Evolutionary conservation across 2,329 filamentous ascomycete genomes (phyloP).

Genomic region (Paraphaeosphaeria minitans): DNA sequence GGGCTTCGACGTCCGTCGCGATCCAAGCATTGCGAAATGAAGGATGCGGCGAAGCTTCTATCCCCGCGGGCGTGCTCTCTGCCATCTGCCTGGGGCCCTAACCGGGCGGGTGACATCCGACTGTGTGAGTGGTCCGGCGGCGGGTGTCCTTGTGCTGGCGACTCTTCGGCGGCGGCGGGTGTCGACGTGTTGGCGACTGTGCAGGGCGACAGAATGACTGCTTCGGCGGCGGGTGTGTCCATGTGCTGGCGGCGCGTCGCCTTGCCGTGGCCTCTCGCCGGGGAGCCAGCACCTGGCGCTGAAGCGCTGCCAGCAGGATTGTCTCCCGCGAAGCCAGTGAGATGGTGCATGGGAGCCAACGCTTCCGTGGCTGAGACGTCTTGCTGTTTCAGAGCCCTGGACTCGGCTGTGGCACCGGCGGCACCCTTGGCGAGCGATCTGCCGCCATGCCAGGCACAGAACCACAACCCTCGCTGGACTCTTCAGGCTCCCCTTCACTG

Average conservation of each 20-base stretch:
- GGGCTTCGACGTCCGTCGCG: slow-evolving; percentile 8
- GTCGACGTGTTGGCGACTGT: slow-evolving; percentile 26
- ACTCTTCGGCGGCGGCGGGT: slow-evolving; percentile 12
- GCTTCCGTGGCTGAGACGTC: slow-evolving; percentile 20
- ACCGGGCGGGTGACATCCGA: slow-evolving; percentile 7
- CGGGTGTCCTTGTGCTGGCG: slow-evolving; percentile 5
- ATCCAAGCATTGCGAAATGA: slow-evolving; percentile 13
- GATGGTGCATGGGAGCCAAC: slow-evolving; percentile 19
- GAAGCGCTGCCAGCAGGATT: slow-evolving; percentile 33
- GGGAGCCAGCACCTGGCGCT: slow-evolving; percentile 26
- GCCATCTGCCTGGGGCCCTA: slow-evolving; percentile 17
- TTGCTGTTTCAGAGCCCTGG: slow-evolving; percentile 28
- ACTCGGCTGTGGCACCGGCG: slow-evolving; percentile 38
- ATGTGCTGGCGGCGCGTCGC: slow-evolving; percentile 34
- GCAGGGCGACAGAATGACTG: neutral
- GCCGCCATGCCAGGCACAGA: slow-evolving; percentile 25
- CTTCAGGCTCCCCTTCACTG: slow-evolving; percentile 7
- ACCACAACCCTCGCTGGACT: slow-evolving; percentile 22
- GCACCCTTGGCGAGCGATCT: slow-evolving; percentile 37
- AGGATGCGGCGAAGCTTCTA: slow-evolving; percentile 15
- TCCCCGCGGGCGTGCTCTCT: slow-evolving; percentile 10
- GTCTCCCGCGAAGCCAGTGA: slow-evolving; percentile 29
- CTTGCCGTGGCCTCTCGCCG: slow-evolving; percentile 23
- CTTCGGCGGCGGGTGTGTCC: neutral
- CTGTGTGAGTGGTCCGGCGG: slow-evolving; percentile 7